These are phyloP conservation scores for Populus simonii DNA, from an alignment of 345 rosid genomes.

Conservation along the genomic window DNA sequence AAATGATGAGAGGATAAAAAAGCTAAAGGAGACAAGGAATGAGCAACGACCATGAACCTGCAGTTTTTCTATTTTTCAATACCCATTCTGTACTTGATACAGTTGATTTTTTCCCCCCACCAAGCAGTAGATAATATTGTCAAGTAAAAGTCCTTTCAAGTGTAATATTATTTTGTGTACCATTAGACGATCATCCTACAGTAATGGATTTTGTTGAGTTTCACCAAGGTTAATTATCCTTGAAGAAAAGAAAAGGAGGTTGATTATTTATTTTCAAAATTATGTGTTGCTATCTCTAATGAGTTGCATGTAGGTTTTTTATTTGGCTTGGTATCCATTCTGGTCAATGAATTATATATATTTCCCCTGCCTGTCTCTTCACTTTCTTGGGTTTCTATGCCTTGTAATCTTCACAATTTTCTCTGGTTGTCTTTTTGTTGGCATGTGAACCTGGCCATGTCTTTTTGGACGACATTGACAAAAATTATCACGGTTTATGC, in stretches of 20 bases:
- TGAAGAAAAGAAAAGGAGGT: too few species aligned
- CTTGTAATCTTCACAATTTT: background rate
- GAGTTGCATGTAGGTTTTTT: too few species aligned
- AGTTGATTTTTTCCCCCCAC: background rate
- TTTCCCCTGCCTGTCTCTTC: too few species aligned
- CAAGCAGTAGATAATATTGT: background rate
- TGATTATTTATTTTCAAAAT: too few species aligned
- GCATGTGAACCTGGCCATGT: background rate
- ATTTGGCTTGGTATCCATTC: too few species aligned
- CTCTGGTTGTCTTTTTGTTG: background rate
- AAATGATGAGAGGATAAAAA: background rate
- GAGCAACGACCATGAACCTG: conserved; percentile 3
- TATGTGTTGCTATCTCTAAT: too few species aligned
- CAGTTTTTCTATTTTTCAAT: background rate
- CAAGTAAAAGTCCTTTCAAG: background rate
- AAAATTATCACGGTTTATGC: background rate
- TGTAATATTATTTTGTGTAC: background rate
- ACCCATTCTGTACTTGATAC: background rate
- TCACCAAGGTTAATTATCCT: background rate
- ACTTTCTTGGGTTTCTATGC: too few species aligned
- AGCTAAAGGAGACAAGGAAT: background rate
- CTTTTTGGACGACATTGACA: background rate
- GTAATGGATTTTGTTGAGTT: background rate
- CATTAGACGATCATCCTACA: background rate
- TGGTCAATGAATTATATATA: too few species aligned